Base-by-base conservation (phyloP, 257 asterid species). In the Thymus quinquecostatus region DNA sequence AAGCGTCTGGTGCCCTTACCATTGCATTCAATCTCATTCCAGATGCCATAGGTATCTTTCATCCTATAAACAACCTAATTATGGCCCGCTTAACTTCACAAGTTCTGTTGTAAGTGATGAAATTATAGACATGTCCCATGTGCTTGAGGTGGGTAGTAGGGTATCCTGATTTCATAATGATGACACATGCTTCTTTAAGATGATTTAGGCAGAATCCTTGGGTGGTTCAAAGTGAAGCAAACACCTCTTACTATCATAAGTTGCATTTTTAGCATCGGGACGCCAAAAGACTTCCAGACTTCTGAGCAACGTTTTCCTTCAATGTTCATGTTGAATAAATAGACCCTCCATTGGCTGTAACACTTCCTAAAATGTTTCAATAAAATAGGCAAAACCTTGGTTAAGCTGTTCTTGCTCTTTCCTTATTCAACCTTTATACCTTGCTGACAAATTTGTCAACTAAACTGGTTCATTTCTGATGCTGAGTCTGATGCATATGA, bases 371-470 rank as follows among this genome's bases (percentile, higher is more conserved):
- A 58, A 27, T 36, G 45, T 55, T 13, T 8, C 27, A 14, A 12
- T 6, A 5, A 5, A 51, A 68, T 21, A 8, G 50, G 36, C 2
- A 9, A 21, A 49, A 58, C 10, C 36, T 28, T 71, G 44, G 9
- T 51, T 50, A 49, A 51, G 64, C 36, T 45, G 28, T 56, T 56
- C 40, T 66, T 73, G 64, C 12, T 13, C 64, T 55, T 11, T 10
- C 33, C 64, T 11, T 63, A 63, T 10, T 33, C n/a, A 44, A n/a
- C 40, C n/a, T 11, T 47, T 12, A 14, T 61, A 49, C 53, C 54
- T 38, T 63, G 64, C 36, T 69, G 63, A 61, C 72, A 40, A 55
- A 61, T 77, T 60, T 28, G 64, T 28, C 28, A 38, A 71, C 36
- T 44, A 28, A 49, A 49, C 45, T 2, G 30, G 27, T 60, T 10